phyloP scores from a whole-genome alignment of 2,329 filamentous ascomycete species.

The Cordyceps cicadae region DNA sequence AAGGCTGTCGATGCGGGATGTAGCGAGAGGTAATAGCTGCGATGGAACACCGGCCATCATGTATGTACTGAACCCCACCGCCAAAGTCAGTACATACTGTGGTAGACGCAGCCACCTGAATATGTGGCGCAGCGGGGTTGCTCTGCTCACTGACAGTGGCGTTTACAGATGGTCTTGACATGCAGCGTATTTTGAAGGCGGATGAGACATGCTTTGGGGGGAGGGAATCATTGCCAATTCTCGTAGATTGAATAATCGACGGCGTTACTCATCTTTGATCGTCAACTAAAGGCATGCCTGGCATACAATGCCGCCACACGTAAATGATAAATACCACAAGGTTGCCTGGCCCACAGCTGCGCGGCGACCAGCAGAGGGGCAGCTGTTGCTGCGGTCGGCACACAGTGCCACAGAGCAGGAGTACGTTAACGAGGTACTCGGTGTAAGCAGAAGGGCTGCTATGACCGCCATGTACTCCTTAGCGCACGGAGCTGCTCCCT shows the following conservation, averaged over 20 bases:
- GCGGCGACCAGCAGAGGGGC: not conserved
- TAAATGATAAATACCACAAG: not conserved
- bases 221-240: too few species aligned
- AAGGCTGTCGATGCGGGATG: slow-evolving; percentile 5
- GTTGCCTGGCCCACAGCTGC: not conserved
- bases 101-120: not conserved
- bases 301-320: not conserved
- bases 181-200: not conserved
- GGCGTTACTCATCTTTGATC: not conserved
- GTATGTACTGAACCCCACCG: not conserved
- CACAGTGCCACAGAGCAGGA: not conserved
- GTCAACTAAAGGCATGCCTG: not conserved
- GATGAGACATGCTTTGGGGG: not conserved
- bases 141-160: not conserved
- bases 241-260: too few species aligned
- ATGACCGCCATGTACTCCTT: not conserved
- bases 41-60: not conserved
- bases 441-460: not conserved
- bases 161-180: not conserved
- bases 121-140: not conserved
- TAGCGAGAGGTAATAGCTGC: not conserved
- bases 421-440: not conserved
- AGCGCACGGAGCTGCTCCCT: not conserved
- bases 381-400: too few species aligned
- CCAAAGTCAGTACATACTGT: not conserved